Base-by-base conservation (phyloP, 257 asterid species). In the Solanum verrucosum region DNA sequence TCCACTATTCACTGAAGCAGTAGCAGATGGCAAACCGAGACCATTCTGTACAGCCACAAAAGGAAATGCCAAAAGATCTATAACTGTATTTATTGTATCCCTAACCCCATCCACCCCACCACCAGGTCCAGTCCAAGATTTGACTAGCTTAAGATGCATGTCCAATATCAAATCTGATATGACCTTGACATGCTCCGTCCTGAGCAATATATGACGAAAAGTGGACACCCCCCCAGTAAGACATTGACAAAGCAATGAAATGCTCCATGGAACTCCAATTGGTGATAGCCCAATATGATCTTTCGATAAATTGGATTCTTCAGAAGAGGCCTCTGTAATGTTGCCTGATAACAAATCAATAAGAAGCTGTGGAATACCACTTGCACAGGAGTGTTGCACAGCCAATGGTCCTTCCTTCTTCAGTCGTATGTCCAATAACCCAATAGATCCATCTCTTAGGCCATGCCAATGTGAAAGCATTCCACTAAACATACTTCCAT, bases 331-430 rank as follows among this genome's bases (percentile, higher is more conserved):
- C 88, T 89, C 93, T 49, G 91, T 68, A 38, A 46, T 84, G 86
- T 91, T 93, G 90, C 91, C 92, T 56, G 97, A 93, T 92, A 97
- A 92, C 88, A 96, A 92, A 91, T 96, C 99, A 89, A 94, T 91
- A 86, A 97, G 96, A 92, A 97, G 95, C 91, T 96, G 99, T 12
- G 99, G 99, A 82, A 95, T 93, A 88, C 99, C 96, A 88, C 98
- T 95, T 60, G 98, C 99, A 91, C 99, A 97, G 87, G 95, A 91
- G 88, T 97, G 99, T 87, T 97, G 99, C 89, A 96, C 98, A 90
- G 99, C 98, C 89, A 96, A 83, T 87, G 99, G 98, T 78, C 99
- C 99, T 90, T 98, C 99, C 98, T 98, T 94, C 91, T 92, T 95
- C 91, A 97, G 88, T 90, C 98, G 93, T 89, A 96, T 91, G 89